Base-by-base conservation (phyloP, 192 early-diverging fungal species). In the Rhizophagus clarus region DNA sequence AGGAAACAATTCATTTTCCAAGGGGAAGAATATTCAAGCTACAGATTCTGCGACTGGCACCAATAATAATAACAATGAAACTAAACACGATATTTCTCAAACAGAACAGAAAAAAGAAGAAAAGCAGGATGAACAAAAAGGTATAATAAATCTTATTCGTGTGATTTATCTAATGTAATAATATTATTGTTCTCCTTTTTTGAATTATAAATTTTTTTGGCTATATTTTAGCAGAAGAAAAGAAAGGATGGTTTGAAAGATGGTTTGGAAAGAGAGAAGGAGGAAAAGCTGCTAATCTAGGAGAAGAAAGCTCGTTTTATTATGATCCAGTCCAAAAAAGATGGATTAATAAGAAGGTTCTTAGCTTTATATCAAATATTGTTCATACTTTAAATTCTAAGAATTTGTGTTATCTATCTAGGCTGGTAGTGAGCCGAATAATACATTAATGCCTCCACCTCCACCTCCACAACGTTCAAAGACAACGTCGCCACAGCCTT, bases 271-370 rank as follows among this genome's bases (percentile, higher is more conserved):
- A 79, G 28, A 79, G 71, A 71, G 77, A 79, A 71, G 45, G 62
- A 49, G 40, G 62, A 17, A 79, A 79, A 79, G 12, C 28, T 32
- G 98, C 96, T 3, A 95, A 99, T 82, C 80, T 98, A 70, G 96
- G 96, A 11, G 92, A 96, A 77, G 91, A 94, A 67, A 95, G 85
- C 45, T 85, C 91, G 4, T 95, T 96, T 82, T 93, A 92, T 79
- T 99, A 93, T 84, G 98, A 99, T 83, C 88, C 92, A 31, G 92
- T 91, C 31, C 89, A 91, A 77, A 91, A 96, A 74, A 87, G 92
- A 73, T 99, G 96, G 96, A 94, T 99, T 22, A 94, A 96, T 81
- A 92, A 91, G 76, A 91, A 90, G 74, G 88, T 84, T 62, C 85
- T 6, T 10, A 42, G 10, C 10, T 42, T 42, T 42, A 78, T 51